phyloP scores from a whole-genome alignment of 345 rosid species.

The Syzygium oleosum region DNA sequence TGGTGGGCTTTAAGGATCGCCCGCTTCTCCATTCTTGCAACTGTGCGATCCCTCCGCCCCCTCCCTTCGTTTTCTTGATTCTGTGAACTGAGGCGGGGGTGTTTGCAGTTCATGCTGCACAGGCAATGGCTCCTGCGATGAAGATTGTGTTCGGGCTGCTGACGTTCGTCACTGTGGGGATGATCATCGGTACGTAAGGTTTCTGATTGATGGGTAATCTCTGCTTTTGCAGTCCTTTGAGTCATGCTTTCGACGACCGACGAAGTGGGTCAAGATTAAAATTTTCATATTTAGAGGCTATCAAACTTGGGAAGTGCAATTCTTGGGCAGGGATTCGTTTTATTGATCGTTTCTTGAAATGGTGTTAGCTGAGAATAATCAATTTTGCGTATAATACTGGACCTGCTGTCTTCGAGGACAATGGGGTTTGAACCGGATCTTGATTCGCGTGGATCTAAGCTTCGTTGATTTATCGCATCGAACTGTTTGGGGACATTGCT shows the following conservation, averaged over 20 bases:
- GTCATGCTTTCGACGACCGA: background rate
- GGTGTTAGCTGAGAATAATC: background rate
- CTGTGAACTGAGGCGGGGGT: background rate
- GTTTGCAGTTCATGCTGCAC: background rate
- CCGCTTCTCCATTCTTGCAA: background rate
- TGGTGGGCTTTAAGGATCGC: background rate
- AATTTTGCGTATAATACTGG: background rate
- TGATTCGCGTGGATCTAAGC: background rate
- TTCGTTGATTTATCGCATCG: background rate
- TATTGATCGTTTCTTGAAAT: background rate
- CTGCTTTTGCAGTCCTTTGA: background rate
- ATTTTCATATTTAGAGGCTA: background rate
- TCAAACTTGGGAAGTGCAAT: background rate
- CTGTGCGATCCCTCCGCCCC: background rate
- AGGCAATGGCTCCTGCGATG: slow-evolving; percentile 58
- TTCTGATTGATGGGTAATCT: background rate
- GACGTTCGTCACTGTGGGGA: slow-evolving; percentile 82
- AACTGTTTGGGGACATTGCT: background rate
- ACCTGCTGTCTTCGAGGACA: background rate
- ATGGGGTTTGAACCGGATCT: background rate
- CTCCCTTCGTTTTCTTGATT: background rate
- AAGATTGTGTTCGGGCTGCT: slow-evolving; percentile 70
- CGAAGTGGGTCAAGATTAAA: background rate
- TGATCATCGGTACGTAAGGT: slow-evolving; percentile 65
- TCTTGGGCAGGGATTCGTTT: background rate